Percentiles rank a stretch among this genome's conserved stretches.
phyloP scores from a whole-genome alignment of 163 green algal species.

The Chlorella variabilis region DNA sequence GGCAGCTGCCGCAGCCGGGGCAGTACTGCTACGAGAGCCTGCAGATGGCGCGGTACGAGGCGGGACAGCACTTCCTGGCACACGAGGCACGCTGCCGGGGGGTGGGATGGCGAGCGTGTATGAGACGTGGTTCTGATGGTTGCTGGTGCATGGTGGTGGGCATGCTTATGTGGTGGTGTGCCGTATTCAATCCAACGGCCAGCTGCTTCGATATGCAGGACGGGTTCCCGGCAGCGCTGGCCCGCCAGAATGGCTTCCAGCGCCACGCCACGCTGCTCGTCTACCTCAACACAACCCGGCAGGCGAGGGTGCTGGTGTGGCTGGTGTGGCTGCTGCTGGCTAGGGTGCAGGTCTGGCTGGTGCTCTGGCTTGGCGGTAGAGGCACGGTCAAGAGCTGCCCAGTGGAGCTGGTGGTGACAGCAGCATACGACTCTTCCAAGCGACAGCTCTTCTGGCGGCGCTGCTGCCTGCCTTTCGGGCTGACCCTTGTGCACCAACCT shows the following conservation, averaged over 20 bases:
- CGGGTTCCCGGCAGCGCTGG: conserved; percentile 69
- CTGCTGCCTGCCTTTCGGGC: background rate
- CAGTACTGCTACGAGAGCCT: conserved; percentile 81
- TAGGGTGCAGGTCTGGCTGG: background rate
- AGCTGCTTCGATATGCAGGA: conserved; percentile 66
- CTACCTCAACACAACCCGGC: conserved; percentile 51
- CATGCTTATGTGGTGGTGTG: no score
- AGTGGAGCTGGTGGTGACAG: no score
- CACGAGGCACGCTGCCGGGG: conserved; percentile 58
- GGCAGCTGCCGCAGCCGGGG: conserved; percentile 59
- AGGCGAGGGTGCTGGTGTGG: background rate
- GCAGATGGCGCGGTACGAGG: conserved; percentile 75
- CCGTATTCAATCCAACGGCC: background rate
- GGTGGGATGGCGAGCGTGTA: no score
- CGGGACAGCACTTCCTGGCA: conserved; percentile 61
- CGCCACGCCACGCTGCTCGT: conserved; percentile 78
- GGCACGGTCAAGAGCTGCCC: no score
- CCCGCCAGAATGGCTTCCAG: conserved; percentile 75
- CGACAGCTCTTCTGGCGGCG: no score
- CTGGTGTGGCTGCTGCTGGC: background rate
- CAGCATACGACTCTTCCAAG: no score
- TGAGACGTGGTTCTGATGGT: no score
- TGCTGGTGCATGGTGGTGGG: no score
- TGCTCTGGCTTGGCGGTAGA: background rate
- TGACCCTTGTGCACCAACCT: no score